These are phyloP conservation scores for Venturia carpophila DNA, from an alignment of 2,329 filamentous ascomycete species.

Conservation along the genomic window DNA sequence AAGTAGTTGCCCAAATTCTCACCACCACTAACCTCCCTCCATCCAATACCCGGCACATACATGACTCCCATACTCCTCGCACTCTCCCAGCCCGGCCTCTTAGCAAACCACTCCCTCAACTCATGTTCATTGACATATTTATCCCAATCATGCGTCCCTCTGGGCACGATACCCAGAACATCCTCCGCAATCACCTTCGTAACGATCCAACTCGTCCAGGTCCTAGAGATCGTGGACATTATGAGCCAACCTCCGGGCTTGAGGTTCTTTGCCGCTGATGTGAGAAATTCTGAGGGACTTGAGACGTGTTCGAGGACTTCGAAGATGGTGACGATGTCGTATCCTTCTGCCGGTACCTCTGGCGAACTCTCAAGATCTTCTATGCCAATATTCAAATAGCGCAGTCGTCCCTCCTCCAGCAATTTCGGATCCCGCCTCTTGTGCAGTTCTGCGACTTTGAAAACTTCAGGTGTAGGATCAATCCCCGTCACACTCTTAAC, in stretches of 20 bases:
- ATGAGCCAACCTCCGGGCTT: conserved; percentile 89
- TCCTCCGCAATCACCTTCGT: conserved; percentile 92
- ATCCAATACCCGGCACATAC: conserved; percentile 84
- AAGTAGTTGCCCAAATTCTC: conserved; percentile 95
- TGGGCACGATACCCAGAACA: conserved; percentile 76
- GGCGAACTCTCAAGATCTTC: conserved; percentile 51
- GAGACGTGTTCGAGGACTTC: conserved; percentile 94
- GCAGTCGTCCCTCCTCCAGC: conserved; percentile 46
- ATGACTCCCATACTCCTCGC: conserved; percentile 68
- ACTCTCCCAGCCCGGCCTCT: conserved; percentile 48
- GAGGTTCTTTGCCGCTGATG: conserved; percentile 64
- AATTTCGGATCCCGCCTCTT: conserved; percentile 66
- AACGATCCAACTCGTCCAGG: conserved; percentile 80
- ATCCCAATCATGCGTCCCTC: conserved; percentile 89
- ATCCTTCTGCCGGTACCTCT: conserved; percentile 30
- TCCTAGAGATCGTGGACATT: conserved; percentile 84
- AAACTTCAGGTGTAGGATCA: conserved; percentile 66
- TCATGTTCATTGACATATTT: conserved; percentile 91
- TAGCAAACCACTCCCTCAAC: conserved; percentile 45
- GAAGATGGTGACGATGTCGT: conserved; percentile 80
- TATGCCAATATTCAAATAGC: conserved; percentile 68
- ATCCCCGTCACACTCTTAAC: conserved; percentile 64
- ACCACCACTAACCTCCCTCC: conserved; percentile 73
- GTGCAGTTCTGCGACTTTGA: conserved; percentile 68
- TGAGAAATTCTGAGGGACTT: conserved; percentile 64